Evolutionary conservation across 2,329 filamentous ascomycete genomes (phyloP), one percentile per base, ranked within the genome.

Genomic region (Stachybotrys elegans): DNA sequence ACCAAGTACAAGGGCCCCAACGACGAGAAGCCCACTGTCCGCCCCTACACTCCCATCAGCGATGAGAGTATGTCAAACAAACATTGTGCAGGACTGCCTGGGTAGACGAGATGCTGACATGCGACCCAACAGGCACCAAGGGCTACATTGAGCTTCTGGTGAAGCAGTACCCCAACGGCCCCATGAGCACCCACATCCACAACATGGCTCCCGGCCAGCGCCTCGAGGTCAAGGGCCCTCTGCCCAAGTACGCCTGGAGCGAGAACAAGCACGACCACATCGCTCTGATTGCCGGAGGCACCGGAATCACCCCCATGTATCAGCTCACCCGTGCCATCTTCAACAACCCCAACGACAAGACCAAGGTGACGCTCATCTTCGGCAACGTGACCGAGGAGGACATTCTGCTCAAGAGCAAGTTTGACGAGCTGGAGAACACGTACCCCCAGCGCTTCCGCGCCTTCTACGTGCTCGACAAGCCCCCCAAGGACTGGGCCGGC

Each of bases 291-390:
- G 89, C 92, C n/a, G 93, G 93, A 57, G 93, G 93, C 52, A 96
- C 93, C 7, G 93, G 93, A 49, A 95, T 98, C 67, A 93, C 93
- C 11, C 93, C 93, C 55, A 96, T 97, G 92, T 97, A 88, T 77
- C 93, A 98, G 76, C 83, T 98, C 37, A 76, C 82, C 52, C 88
- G 88, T 50, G 79, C 84, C 61, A 95, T 98, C 71, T 95, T 97
- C 83, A 88, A 85, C 70, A 95, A 96, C 79, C 89, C 92, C 48
- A 81, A 88, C 35, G 93, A 98, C 73, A 91, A 93, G 81, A 98
- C 93, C 57, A 95, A 95, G 76, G 90, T 98, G 34, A 97, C 92
- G 6, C 82, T 98, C 23, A 79, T 98, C 29, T 96, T 92, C 61
- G 93, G 89, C 55, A 98, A 97, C 72, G 71, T 96, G 48, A 74